Percentiles rank a stretch among this genome's conserved stretches.
Evolutionary conservation across 148 eudicot genomes (phyloP).

Genomic region (Diospyros kaki): DNA sequence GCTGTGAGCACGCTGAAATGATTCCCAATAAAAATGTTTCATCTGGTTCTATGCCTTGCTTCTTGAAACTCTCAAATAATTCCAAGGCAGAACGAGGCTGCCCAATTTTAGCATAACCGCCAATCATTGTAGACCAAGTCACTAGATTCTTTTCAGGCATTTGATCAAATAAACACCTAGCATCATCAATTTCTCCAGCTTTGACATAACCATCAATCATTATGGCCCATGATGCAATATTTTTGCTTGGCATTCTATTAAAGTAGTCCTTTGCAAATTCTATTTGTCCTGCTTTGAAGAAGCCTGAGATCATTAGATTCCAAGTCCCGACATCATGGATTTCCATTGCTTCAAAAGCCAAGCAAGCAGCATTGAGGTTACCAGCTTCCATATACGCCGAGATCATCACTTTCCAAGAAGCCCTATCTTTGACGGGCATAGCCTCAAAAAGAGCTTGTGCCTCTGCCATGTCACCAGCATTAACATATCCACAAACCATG

Average conservation of each 20-base stretch:
- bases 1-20: constrained; percentile 29
- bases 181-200: constrained; percentile 12
- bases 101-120: constrained; percentile 20
- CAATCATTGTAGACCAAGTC: constrained; percentile 22
- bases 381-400: constrained; percentile 22
- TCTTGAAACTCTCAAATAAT: constrained; percentile 16
- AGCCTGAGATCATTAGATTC: constrained; percentile 24
- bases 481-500: constrained; percentile 24
- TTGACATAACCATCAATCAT: constrained; percentile 18
- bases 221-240: constrained; percentile 23
- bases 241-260: constrained; percentile 12
- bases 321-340: constrained; percentile 15
- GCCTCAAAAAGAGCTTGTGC: constrained; percentile 27
- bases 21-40: constrained; percentile 27
- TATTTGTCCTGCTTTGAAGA: constrained; percentile 18
- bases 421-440: constrained; percentile 31
- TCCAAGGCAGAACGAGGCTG: constrained; percentile 15
- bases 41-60: constrained; percentile 24
- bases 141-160: constrained; percentile 22
- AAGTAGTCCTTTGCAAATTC: constrained; percentile 19
- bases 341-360: constrained; percentile 20
- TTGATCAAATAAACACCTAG: constrained; percentile 22
- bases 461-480: constrained; percentile 27
- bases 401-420: constrained; percentile 37
- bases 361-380: constrained; percentile 16